phyloP scores from a whole-genome alignment of 345 rosid species.

The Rhodamnia rubescens region DNA sequence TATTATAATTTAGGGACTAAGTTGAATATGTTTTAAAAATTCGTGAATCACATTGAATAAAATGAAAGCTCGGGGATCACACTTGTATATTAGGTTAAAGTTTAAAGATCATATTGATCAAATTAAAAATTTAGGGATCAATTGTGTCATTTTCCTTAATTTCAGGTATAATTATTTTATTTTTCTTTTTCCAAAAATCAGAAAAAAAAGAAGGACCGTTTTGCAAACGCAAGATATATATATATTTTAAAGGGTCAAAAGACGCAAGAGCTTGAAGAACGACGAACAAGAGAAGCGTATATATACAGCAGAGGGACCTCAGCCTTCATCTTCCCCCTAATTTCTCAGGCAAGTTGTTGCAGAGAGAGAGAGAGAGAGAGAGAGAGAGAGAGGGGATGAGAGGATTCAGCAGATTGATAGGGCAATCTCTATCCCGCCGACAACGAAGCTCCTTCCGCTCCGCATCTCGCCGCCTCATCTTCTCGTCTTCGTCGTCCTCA shows the following conservation, averaged over 20 bases:
- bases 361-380: not conserved
- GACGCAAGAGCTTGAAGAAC: not conserved
- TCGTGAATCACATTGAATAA: no score
- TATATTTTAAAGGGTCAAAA: no score
- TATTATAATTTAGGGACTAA: no score
- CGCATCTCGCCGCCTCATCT: conserved; percentile 16
- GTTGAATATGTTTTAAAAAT: no score
- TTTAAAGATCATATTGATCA: no score
- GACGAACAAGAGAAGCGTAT: not conserved
- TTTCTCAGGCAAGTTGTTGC: not conserved
- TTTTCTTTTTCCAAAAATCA: not conserved
- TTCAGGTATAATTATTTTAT: no score
- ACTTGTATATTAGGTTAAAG: no score
- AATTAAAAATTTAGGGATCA: no score
- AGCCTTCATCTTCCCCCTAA: not conserved
- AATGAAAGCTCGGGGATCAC: no score
- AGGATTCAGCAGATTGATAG: not conserved
- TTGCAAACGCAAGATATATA: no score
- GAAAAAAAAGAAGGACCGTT: no score
- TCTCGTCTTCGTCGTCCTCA: not conserved
- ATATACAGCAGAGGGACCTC: not conserved
- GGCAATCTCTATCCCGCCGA: conserved; percentile 11
- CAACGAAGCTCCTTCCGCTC: conserved; percentile 2
- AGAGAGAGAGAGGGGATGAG: not conserved
- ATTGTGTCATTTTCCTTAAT: no score